Evolutionary conservation across 495 filamentous ascomycete species (phyloP).

Genomic region (Penicillium taxi): DNA sequence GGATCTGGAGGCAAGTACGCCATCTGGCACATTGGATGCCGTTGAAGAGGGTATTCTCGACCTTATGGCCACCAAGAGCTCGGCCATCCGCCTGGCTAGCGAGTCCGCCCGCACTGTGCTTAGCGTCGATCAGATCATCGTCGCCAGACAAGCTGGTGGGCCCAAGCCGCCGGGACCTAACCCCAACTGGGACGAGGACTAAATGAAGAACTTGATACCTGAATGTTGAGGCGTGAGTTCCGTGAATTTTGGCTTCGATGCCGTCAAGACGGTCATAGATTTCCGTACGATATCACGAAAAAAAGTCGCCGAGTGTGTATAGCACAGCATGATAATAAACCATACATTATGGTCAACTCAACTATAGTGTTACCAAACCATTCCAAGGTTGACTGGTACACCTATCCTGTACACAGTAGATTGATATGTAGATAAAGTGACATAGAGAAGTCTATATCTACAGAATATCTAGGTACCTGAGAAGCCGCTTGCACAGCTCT

Average conservation of each 20-base stretch:
- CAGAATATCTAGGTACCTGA: too few relatives aligned
- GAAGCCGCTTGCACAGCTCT: too few relatives aligned
- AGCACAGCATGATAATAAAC: conserved; percentile 21
- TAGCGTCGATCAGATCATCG: conserved; percentile 98
- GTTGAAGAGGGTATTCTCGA: conserved; percentile 88
- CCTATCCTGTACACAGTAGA: too few relatives aligned
- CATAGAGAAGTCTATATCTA: too few relatives aligned
- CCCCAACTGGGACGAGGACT: conserved; percentile 98
- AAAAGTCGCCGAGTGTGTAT: conserved; percentile 19
- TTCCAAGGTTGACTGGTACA: too few relatives aligned
- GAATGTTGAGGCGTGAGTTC: conserved; percentile 1
- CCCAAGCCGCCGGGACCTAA: conserved; percentile 94
- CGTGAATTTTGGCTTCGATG: conserved; percentile 14
- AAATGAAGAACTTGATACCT: conserved; percentile 23
- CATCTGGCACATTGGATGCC: conserved; percentile 76
- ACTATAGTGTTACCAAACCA: too few relatives aligned
- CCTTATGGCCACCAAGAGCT: conserved; percentile 81
- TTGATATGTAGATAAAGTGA: too few relatives aligned
- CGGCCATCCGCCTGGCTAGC: conserved; percentile 93
- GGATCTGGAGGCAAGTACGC: conserved; percentile 80
- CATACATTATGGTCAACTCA: conserved; percentile 10
- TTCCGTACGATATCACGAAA: conserved; percentile 24
- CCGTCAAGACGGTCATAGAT: conserved; percentile 20
- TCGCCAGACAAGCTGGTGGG: conserved; percentile 92
- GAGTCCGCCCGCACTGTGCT: conserved; percentile 91